A percentile compares a stretch with the other conserved stretches of the same genome.
phyloP scores from a whole-genome alignment of 352 stramenopile species.

The Blastocystis sp. region DNA sequence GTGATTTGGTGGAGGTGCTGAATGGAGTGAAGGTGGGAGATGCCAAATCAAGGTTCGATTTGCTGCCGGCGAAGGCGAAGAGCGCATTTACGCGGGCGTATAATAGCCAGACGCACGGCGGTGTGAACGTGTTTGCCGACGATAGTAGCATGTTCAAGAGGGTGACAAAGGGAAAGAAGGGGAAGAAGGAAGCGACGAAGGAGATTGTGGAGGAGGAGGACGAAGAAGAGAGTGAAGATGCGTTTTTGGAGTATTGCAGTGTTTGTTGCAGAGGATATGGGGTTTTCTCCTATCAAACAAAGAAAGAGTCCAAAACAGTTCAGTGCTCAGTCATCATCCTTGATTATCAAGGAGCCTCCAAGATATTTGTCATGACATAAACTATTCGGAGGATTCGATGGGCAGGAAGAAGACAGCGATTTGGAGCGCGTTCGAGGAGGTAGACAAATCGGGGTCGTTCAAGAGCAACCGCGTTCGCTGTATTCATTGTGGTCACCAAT shows the following conservation, averaged over 20 bases:
- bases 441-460: constrained; percentile 40
- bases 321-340: constrained; percentile 1
- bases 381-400: not conserved
- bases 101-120: not conserved
- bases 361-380: not conserved
- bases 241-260: constrained; percentile 2
- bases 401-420: constrained; percentile 48
- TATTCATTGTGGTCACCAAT: constrained; percentile 50
- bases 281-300: not conserved
- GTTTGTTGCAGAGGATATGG: constrained; percentile 33
- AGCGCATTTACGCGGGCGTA: constrained; percentile 48
- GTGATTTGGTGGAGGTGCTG: constrained; percentile 52
- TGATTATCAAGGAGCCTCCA: not conserved
- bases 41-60: not conserved
- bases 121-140: constrained; percentile 39
- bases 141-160: not conserved
- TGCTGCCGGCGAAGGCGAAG: constrained; percentile 25
- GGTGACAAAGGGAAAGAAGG: constrained; percentile 22
- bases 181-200: not conserved
- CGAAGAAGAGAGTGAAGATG: constrained; percentile 13
- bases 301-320: not conserved
- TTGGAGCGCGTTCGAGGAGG: constrained; percentile 44
- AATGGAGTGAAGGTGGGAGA: not conserved
- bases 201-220: not conserved
- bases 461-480: constrained; percentile 42